phyloP scores from a whole-genome alignment of 371 early-diverging fungal species.

The Mortierella sp. region DNA sequence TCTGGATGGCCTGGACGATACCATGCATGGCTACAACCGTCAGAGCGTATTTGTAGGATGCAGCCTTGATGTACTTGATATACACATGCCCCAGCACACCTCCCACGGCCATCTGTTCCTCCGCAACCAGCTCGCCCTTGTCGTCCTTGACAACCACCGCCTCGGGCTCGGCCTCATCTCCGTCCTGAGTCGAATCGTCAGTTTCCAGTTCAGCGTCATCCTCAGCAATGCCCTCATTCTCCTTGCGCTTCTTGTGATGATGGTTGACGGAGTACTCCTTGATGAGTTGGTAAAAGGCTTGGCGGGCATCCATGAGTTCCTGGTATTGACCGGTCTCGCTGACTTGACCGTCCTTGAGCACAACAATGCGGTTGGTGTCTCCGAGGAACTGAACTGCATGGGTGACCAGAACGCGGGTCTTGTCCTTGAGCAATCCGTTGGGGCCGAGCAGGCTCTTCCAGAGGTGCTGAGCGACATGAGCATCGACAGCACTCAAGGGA shows the following conservation, averaged over 20 bases:
- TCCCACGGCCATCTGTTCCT: constrained; percentile 68
- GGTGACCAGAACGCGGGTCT: constrained; percentile 65
- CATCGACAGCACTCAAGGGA: constrained; percentile 74
- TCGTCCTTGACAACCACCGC: constrained; percentile 63
- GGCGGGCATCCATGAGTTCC: constrained; percentile 60
- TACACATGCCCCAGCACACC: constrained; percentile 71
- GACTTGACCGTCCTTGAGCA: constrained; percentile 69
- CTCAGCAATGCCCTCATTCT: constrained; percentile 11
- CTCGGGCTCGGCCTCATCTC: constrained; percentile 47
- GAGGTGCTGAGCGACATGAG: constrained; percentile 50
- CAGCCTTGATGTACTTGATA: constrained; percentile 68
- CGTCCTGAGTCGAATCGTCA: constrained; percentile 27
- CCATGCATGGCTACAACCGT: constrained; percentile 22
- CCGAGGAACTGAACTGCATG: constrained; percentile 60
- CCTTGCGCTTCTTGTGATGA: constrained; percentile 19
- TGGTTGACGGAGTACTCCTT: constrained; percentile 49
- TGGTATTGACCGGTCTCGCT: constrained; percentile 69
- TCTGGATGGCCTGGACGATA: constrained; percentile 40
- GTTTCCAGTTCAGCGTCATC: constrained; percentile 3
- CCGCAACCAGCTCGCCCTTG: constrained; percentile 56
- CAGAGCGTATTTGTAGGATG: constrained; percentile 49
- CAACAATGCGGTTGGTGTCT: constrained; percentile 65
- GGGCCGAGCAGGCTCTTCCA: constrained; percentile 64
- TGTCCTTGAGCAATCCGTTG: constrained; percentile 71
- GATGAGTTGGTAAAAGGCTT: constrained; percentile 43